A percentile compares a stretch with the other conserved stretches of the same genome.
These are phyloP conservation scores for Fraxinus xanthoxyloides DNA, from an alignment of 305 asterid species.

Conservation along the genomic window DNA sequence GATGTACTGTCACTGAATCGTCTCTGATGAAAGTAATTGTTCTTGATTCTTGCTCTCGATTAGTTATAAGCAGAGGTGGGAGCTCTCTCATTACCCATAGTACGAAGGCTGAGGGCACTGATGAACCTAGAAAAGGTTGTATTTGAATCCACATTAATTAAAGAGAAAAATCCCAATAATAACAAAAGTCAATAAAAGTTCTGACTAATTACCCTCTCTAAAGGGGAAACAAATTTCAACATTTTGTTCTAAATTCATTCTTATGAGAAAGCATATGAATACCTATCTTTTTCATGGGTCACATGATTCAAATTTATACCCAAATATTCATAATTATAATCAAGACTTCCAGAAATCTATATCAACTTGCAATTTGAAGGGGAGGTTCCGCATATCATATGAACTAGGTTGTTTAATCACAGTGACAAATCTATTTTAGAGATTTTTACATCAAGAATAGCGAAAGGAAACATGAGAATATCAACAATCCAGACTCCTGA, in stretches of 20 bases:
- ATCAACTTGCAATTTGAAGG: neutral
- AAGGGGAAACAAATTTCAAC: neutral
- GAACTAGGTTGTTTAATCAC: neutral
- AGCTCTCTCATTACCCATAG: conserved; percentile 88
- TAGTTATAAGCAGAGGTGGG: conserved; percentile 53
- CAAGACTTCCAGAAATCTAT: neutral
- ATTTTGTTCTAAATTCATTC: neutral
- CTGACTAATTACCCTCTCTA: neutral
- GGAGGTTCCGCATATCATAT: neutral
- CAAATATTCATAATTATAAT: neutral
- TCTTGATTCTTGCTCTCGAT: conserved; percentile 53
- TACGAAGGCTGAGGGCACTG: conserved; percentile 80
- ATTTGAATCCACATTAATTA: neutral
- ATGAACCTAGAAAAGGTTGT: conserved; percentile 57
- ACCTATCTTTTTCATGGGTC: neutral
- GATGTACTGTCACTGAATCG: conserved; percentile 40
- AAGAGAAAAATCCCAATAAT: neutral
- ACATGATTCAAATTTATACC: neutral
- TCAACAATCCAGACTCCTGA: neutral
- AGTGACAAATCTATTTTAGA: neutral
- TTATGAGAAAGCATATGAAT: neutral
- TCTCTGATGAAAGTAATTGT: conserved; percentile 69
- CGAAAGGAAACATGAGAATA: neutral
- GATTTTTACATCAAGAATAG: neutral
- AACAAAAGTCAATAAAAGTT: neutral